Evolutionary conservation across 2,329 filamentous ascomycete genomes (phyloP).

Genomic region (Fusarium chlamydosporum): DNA sequence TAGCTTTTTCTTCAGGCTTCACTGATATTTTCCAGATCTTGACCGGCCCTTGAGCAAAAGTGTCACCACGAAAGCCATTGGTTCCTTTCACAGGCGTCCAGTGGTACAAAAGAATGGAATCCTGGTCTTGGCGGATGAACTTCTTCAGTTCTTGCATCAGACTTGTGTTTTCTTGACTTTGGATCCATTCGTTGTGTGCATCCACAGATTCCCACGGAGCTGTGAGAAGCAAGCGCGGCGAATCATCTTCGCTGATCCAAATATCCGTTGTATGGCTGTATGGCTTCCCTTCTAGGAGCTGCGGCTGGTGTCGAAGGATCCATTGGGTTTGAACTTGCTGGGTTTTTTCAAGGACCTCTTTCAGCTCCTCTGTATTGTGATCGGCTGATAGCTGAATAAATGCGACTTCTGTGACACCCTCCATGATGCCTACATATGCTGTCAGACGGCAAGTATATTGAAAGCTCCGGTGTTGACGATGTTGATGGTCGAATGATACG

Average conservation of each 20-base stretch:
- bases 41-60: conserved; percentile 51
- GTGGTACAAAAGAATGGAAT: conserved; percentile 59
- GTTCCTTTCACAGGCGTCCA: conserved; percentile 53
- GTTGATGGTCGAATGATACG: not conserved
- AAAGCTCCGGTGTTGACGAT: not conserved
- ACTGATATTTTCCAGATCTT: conserved; percentile 57
- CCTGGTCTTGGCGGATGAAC: conserved; percentile 54
- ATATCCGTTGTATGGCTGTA: conserved; percentile 55
- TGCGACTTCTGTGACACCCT: conserved; percentile 59
- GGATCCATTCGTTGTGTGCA: conserved; percentile 61
- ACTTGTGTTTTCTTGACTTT: conserved; percentile 57
- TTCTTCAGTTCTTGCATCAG: conserved; percentile 54
- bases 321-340: conserved; percentile 59
- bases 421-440: conserved; percentile 48
- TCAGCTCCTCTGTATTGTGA: conserved; percentile 54
- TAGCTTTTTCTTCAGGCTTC: conserved; percentile 50
- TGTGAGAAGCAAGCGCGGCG: conserved; percentile 59
- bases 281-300: conserved; percentile 50
- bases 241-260: conserved; percentile 56
- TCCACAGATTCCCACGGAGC: conserved; percentile 61
- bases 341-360: conserved; percentile 52
- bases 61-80: conserved; percentile 46
- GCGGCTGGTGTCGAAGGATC: conserved; percentile 56
- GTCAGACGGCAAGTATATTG: not conserved
- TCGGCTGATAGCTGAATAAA: conserved; percentile 53